Evolutionary conservation across 2,329 filamentous ascomycete genomes (phyloP), one percentile per base, ranked within the genome.

Genomic region (Penicillium sclerotiorum): DNA sequence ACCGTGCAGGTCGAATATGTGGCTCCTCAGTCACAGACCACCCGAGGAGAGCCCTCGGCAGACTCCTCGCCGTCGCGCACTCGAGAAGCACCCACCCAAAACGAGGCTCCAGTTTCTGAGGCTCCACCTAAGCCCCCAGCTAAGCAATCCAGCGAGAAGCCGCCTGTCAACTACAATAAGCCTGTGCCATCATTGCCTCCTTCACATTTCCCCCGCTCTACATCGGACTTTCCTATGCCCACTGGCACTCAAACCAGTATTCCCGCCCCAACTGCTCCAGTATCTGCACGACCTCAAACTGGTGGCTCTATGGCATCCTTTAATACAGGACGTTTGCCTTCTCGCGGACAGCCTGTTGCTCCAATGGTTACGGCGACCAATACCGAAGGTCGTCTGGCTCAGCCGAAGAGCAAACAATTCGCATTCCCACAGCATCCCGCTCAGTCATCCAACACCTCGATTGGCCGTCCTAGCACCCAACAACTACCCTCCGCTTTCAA

Each of bases 1-100:
- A 99, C 94, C 0, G 90, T 99, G 0, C 94, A 99, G 73, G 89
- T 99, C 53, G 94, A 99, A 76, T 99, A 99, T 71, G 94, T 97
- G 49, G 89, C 92, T 17, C 94, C 94, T 20, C 86, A 87, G 21
- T 95, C 90, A 5, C 86, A 93, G 65, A 96, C 93, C 1, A 82
- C 87, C 55, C 84, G 93, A 57, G 90, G 88, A 23, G 83, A 83
- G 55, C 49, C 47, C 12, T 49, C 48, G 8, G 15, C 30, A 15
- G 50, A 45, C 8, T 13, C 57, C 21, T 60, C 65, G 28, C 56
- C 54, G 40, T 44, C 56, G 12, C 56, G 47, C 28, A 40, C 42
- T 25, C 48, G 50, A 30, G 47, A 17, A 13, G 30, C 30, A n/a
- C 30, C 58, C 3, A 37, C 21, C 12, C 35, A 41, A 28, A 23